Evolutionary conservation across 495 filamentous ascomycete species (phyloP).

Genomic region (Barbatosphaeria neglecta): DNA sequence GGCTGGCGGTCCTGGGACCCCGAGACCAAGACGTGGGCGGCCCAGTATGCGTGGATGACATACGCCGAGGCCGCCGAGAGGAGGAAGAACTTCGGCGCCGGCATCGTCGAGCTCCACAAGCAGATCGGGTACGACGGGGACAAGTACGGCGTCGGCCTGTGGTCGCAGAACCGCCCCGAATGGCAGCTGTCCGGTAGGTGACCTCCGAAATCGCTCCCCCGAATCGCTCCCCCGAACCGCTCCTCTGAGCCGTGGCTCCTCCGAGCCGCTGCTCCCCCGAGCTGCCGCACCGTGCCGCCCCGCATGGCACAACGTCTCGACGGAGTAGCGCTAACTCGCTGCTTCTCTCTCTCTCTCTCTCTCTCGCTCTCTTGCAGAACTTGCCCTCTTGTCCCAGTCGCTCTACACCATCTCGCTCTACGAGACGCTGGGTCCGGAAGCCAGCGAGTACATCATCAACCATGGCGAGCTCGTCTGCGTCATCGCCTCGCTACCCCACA

Average conservation of each 20-base stretch:
- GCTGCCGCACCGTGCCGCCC: too few species aligned
- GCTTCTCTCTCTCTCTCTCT: too few species aligned
- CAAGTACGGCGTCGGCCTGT: constrained; percentile 81
- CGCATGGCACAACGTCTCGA: too few species aligned
- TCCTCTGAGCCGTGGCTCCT: too few species aligned
- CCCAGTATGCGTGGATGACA: constrained; percentile 68
- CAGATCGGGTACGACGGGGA: constrained; percentile 49
- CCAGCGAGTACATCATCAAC: constrained; percentile 91
- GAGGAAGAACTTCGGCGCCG: constrained; percentile 75
- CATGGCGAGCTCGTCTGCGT: constrained; percentile 69
- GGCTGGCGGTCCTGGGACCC: constrained; percentile 75
- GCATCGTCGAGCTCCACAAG: constrained; percentile 72
- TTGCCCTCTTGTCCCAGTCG: constrained; percentile 80
- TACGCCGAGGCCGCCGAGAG: constrained; percentile 71
- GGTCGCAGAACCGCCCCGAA: constrained; percentile 92
- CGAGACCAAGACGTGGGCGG: constrained; percentile 60
- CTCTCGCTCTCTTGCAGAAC: too few species aligned
- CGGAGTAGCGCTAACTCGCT: too few species aligned
- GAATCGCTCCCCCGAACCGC: neutral
- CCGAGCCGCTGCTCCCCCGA: too few species aligned
- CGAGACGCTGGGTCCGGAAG: constrained; percentile 83
- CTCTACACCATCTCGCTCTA: constrained; percentile 90
- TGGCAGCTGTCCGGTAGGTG: constrained; percentile 83
- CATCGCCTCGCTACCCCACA: constrained; percentile 69
- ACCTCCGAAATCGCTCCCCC: neutral